Conservation (phyloP, 257 asterid species). For the Euphrasia confusa region DNA sequence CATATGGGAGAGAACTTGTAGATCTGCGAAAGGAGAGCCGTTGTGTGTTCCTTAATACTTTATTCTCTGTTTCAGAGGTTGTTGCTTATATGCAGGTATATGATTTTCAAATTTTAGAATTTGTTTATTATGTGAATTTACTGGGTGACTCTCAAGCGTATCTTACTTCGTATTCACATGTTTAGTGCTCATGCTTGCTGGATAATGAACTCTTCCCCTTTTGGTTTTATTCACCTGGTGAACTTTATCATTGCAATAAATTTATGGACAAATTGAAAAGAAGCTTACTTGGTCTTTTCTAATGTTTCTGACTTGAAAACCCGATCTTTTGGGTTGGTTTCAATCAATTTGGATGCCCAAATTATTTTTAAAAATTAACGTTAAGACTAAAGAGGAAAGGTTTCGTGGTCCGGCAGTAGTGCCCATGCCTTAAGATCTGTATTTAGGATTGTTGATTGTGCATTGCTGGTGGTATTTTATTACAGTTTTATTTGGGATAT, state of each 20-base stretch:
- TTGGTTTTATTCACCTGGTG: background rate
- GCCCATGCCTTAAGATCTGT: background rate
- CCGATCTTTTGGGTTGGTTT: conserved; percentile 11
- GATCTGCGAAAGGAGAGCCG: conserved; percentile 79
- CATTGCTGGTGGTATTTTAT: conserved; percentile 8
- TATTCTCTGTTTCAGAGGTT: conserved; percentile 90
- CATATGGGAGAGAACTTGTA: conserved; percentile 87
- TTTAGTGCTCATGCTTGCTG: conserved; percentile 12
- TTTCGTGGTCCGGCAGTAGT: background rate
- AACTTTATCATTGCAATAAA: conserved; percentile 4
- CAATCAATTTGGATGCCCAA: conserved; percentile 12
- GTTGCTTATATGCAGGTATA: conserved; percentile 93
- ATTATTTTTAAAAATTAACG: background rate
- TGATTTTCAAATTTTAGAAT: conserved; percentile 18
- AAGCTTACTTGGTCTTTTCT: conserved; percentile 7
- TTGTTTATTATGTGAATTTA: conserved; percentile 7
- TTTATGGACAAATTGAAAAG: background rate
- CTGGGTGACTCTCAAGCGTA: conserved; percentile 4
- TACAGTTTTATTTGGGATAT: conserved; percentile 10
- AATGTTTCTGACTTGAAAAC: conserved; percentile 2
- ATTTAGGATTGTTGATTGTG: conserved; percentile 4
- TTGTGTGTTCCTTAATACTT: conserved; percentile 86
- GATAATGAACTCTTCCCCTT: conserved; percentile 15
- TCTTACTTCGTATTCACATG: conserved; percentile 3
- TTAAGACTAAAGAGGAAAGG: conserved; percentile 8